Conservation (phyloP, 768 basidiomycete species). For the Tylopilus sp. region DNA sequence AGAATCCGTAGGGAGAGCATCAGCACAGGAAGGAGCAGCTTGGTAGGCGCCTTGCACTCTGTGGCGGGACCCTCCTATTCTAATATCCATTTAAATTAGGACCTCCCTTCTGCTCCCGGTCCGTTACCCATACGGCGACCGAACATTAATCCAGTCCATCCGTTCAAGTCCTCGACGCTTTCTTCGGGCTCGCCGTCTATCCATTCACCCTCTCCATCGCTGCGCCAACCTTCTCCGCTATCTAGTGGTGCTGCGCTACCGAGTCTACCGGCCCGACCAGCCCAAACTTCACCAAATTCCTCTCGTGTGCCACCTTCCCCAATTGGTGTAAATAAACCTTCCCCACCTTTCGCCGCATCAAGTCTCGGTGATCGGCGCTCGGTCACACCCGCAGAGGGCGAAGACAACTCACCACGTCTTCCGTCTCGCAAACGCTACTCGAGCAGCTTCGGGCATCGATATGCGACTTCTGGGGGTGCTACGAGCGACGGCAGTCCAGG, state of each 20-base stretch:
- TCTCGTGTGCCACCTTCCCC: conserved; percentile 43
- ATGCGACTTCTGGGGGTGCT: conserved; percentile 41
- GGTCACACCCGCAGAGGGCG: conserved; percentile 34
- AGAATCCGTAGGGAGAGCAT: conserved; percentile 52
- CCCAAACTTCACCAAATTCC: conserved; percentile 38
- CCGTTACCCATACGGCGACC: conserved; percentile 45
- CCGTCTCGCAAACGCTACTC: conserved; percentile 61
- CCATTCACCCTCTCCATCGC: conserved; percentile 46
- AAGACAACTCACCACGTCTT: conserved; percentile 27
- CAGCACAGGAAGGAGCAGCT: conserved; percentile 34
- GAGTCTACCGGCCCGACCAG: conserved; percentile 35
- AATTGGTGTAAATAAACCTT: conserved; percentile 32
- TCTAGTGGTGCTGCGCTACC: conserved; percentile 29
- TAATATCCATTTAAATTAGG: conserved; percentile 21
- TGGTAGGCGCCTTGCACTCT: conserved; percentile 10
- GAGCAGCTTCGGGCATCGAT: conserved; percentile 75
- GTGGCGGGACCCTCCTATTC: not conserved
- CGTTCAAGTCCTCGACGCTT: conserved; percentile 50
- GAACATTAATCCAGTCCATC: conserved; percentile 39
- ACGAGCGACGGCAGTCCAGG: conserved; percentile 36
- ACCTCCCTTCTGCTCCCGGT: conserved; percentile 37
- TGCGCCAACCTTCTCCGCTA: conserved; percentile 46
- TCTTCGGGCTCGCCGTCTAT: conserved; percentile 48
- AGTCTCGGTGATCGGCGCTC: conserved; percentile 42
- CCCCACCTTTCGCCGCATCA: conserved; percentile 41